Base-by-base conservation (phyloP, 106 monocot genomes). In the Gastrodia elata region DNA sequence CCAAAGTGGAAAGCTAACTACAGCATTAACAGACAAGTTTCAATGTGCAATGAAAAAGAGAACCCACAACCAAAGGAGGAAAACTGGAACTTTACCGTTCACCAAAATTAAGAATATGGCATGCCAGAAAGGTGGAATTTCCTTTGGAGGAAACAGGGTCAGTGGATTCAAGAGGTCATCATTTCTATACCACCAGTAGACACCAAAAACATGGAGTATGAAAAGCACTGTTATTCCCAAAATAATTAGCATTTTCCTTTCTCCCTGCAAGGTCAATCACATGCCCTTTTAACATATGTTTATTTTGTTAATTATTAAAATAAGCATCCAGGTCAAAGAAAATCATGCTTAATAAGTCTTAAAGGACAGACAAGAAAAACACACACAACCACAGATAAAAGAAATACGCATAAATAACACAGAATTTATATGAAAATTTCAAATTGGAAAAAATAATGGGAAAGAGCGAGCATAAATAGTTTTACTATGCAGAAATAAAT, bases 81-180 rank as follows among this genome's bases (percentile, higher is more conserved):
- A 59, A 71, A 13, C 41, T 44, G 59, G 10, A 24, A 65, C 11
- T 61, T 65, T 92, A 97, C 96, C 96, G 46, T 97, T 97, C 36
- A 92, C 87, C 80, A 90, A 80, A 65, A 97, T 97, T 33, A 92
- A 79, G 70, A 92, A 97, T 71, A 97, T 84, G 20, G 92, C 92
- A 76, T 97, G 90, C 96, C 96, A 97, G 70, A 97, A 97, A 58
- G 96, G 96, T 55, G 92, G 96, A 72, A 90, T 97, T 64, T 80
- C 82, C 81, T 83, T 90, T 24, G 96, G 96, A 76, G 92, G 88
- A 75, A 92, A 86, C 81, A 92, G 77, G 39, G 83, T 59, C 18
- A 92, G 84, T 46, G 96, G 92, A 73, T 82, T 83, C 20, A 92
- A 22, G 16, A 92, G 79, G 73, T 90, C 90, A 73, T 86, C 86